Evolutionary conservation across 2,329 filamentous ascomycete species (phyloP).

Genomic region (Colletotrichum tanaceti): DNA sequence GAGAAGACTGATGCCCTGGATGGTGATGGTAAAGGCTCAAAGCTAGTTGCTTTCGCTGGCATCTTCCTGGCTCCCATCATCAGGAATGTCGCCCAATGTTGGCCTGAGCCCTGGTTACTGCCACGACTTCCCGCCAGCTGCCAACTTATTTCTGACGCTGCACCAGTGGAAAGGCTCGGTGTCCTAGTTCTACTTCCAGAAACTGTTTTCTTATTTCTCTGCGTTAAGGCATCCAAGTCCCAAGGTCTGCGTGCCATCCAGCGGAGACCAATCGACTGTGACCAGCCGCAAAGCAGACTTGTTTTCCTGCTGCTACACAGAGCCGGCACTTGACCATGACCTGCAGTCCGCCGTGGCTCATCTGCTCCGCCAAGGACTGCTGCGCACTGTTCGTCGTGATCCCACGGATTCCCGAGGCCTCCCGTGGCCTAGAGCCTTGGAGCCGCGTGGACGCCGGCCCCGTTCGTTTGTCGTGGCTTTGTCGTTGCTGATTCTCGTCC

Average conservation of each 20-base stretch:
- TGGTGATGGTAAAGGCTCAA: not conserved
- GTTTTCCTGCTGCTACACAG: not conserved
- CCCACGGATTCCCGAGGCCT: slow-evolving; percentile 19
- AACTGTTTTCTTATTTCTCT: slow-evolving; percentile 12
- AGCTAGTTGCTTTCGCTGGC: not conserved
- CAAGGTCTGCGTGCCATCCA: slow-evolving; percentile 27
- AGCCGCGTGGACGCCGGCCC: slow-evolving; percentile 8
- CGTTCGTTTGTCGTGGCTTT: slow-evolving; percentile 6
- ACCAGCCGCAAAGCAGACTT: slow-evolving; percentile 8
- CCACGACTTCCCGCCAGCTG: slow-evolving; percentile 15
- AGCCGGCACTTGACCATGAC: slow-evolving; percentile 25
- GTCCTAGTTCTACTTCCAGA: slow-evolving; percentile 15
- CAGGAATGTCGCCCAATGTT: not conserved
- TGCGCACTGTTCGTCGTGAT: not conserved
- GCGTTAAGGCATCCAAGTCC: slow-evolving; percentile 12
- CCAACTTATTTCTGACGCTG: slow-evolving; percentile 9
- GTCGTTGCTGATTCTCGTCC: not conserved
- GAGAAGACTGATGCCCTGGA: slow-evolving; percentile 10
- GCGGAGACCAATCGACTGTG: slow-evolving; percentile 5
- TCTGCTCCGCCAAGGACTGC: slow-evolving; percentile 7
- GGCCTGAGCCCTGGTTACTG: slow-evolving; percentile 24
- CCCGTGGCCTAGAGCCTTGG: not conserved
- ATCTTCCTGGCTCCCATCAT: slow-evolving; percentile 2
- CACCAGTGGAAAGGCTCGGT: not conserved
- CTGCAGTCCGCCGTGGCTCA: slow-evolving; percentile 26